A percentile compares a stretch with the other conserved stretches of the same genome.
Evolutionary conservation across 2,329 filamentous ascomycete genomes (phyloP).

Genomic region (Beauveria sp.): DNA sequence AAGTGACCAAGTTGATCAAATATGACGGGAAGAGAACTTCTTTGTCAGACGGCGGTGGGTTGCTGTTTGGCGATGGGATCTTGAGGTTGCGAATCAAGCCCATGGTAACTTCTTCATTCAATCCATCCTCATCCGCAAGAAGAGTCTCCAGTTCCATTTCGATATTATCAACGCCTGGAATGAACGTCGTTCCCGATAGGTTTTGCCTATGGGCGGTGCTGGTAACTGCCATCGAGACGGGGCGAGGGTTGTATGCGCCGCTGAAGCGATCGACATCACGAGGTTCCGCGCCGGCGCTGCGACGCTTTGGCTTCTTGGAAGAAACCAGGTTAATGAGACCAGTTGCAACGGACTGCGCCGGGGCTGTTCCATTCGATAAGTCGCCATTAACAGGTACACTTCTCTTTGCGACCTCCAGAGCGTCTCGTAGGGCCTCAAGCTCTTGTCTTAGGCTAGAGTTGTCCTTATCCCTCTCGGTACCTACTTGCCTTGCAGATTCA

Average conservation of each 20-base stretch:
- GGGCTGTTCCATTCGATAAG: slow-evolving; percentile 29
- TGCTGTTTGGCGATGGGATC: slow-evolving; percentile 82
- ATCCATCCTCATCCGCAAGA: slow-evolving; percentile 86
- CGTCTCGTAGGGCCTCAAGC: slow-evolving; percentile 81
- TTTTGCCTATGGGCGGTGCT: slow-evolving; percentile 60
- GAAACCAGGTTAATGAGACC: slow-evolving; percentile 95
- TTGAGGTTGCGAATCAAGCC: slow-evolving; percentile 94
- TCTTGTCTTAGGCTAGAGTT: slow-evolving; percentile 82
- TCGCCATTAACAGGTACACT: slow-evolving; percentile 66
- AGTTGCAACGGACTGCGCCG: slow-evolving; percentile 47
- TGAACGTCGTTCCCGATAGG: slow-evolving; percentile 67
- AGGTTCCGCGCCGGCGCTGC: slow-evolving; percentile 81
- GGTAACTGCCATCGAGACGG: slow-evolving; percentile 89
- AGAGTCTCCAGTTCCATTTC: slow-evolving; percentile 92
- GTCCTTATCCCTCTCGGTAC: slow-evolving; percentile 72
- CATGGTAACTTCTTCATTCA: slow-evolving; percentile 96
- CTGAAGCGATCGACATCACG: slow-evolving; percentile 87
- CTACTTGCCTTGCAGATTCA: slow-evolving; percentile 68
- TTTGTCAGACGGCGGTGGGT: slow-evolving; percentile 89
- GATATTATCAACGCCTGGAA: slow-evolving; percentile 78
- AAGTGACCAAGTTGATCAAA: slow-evolving; percentile 97
- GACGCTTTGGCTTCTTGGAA: slow-evolving; percentile 92
- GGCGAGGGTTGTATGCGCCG: slow-evolving; percentile 84
- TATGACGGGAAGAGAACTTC: slow-evolving; percentile 98
- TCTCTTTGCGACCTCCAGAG: slow-evolving; percentile 80